Evolutionary conservation across 2,329 filamentous ascomycete species (phyloP).

Genomic region (Ascochyta pisi): DNA sequence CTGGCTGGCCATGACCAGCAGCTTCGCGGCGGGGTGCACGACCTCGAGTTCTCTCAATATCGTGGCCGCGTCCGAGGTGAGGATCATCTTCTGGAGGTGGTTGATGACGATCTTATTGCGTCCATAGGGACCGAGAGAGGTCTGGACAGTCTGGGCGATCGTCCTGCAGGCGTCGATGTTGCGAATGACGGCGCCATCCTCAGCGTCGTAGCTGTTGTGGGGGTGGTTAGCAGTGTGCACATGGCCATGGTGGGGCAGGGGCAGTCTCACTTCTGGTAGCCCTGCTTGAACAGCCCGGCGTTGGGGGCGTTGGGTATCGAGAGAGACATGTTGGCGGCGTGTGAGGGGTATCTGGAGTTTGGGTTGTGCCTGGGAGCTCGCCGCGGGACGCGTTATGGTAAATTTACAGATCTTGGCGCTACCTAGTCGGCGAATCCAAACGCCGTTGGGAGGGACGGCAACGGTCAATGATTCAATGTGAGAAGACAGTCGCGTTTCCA

Average conservation of each 20-base stretch:
- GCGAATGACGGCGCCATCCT: slow-evolving; percentile 97
- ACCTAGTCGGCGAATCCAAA: slow-evolving; percentile 24
- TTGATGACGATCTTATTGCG: slow-evolving; percentile 99
- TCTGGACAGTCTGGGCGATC: slow-evolving; percentile 95
- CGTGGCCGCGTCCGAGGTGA: slow-evolving; percentile 96
- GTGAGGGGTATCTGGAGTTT: slow-evolving; percentile 41
- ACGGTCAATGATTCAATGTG: neutral
- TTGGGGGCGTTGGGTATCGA: slow-evolving; percentile 95
- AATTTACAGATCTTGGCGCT: slow-evolving; percentile 16
- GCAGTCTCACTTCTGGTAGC: slow-evolving; percentile 85
- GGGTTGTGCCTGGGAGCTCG: slow-evolving; percentile 38
- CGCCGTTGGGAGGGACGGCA: slow-evolving; percentile 8
- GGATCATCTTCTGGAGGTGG: slow-evolving; percentile 99
- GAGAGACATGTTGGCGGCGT: slow-evolving; percentile 76
- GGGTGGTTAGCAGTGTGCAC: slow-evolving; percentile 43
- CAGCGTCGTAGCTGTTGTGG: slow-evolving; percentile 83
- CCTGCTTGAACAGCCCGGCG: slow-evolving; percentile 90
- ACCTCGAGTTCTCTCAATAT: slow-evolving; percentile 98
- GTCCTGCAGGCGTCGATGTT: slow-evolving; percentile 99
- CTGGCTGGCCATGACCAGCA: slow-evolving; percentile 97
- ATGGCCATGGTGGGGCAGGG: slow-evolving; percentile 25
- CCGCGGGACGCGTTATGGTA: slow-evolving; percentile 40
- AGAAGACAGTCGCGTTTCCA: neutral
- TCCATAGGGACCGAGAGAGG: slow-evolving; percentile 94
- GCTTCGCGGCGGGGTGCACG: slow-evolving; percentile 95